phyloP scores from a whole-genome alignment of 345 rosid genomes.

The Microthlaspi erraticum region DNA sequence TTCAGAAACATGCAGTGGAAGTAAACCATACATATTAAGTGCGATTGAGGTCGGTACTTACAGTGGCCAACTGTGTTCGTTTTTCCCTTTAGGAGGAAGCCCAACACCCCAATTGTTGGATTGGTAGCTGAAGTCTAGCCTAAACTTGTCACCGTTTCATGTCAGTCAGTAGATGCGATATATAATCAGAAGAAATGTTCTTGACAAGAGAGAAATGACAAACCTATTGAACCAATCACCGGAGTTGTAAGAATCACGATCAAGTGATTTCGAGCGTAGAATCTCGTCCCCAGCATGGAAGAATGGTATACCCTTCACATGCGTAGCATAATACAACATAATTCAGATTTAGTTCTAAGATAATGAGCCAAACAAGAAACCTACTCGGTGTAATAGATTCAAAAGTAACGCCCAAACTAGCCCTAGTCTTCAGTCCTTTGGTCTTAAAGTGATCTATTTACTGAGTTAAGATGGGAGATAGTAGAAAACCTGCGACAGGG shows the following conservation, averaged over 20 bases:
- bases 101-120: conserved; percentile 95
- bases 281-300: conserved; percentile 95
- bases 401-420: background rate
- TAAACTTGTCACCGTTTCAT: conserved; percentile 41
- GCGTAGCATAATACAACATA: conserved; percentile 5
- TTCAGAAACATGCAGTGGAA: conserved; percentile 13
- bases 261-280: conserved; percentile 94
- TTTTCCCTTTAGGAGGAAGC: conserved; percentile 90
- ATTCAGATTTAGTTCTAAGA: background rate
- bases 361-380: conserved; percentile 15
- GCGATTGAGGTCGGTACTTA: conserved; percentile 47
- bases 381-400: background rate
- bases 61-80: conserved; percentile 82
- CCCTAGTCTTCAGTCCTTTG: conserved; percentile 21
- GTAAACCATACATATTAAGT: conserved; percentile 7
- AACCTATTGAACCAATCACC: conserved; percentile 99
- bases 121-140: conserved; percentile 82
- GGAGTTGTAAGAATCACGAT: conserved; percentile 96
- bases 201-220: conserved; percentile 24
- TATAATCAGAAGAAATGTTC: conserved; percentile 5
- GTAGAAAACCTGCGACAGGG: conserved; percentile 74
- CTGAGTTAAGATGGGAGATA: conserved; percentile 22
- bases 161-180: conserved; percentile 1
- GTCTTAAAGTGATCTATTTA: conserved; percentile 10
- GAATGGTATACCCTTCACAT: conserved; percentile 85